Evolutionary conservation across 371 early-diverging fungal species (phyloP), one percentile per base, ranked within the genome.

Genomic region (Mucor indicus): DNA sequence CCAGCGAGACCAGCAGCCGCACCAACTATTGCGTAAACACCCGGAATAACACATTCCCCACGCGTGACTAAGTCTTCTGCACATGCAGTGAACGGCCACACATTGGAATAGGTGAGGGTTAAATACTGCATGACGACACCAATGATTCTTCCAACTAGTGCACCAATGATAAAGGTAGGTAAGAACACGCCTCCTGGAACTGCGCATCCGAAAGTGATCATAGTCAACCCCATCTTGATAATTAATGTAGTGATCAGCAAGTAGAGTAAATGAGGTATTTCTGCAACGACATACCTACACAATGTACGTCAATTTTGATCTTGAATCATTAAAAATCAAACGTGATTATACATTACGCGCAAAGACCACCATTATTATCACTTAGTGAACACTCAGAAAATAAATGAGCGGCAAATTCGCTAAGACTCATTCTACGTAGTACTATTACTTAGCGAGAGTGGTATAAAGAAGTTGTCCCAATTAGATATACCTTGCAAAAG

Each of bases 1-100:
- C 98, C 96, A 2, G 90, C 88, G 50, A 98, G 67, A 23, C 87
- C 79, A 4, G 96, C 95, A 3, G 94, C 95, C 1, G 96, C 96
- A 7, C 97, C 98, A 3, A 97, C 90, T 69, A 96, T 80, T 0
- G 98, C 95, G 64, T 98, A 98, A 10, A 92, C 85, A 21, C 96
- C 98, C 0, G 95, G 93, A 12, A 87, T 91, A 9, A 98, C 80
- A 62, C 97, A 96, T 38, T 67, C 64, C 31, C 69, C 69, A 49
- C 64, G 60, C n/a, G 63, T 56, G 3, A 49, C 69, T 20, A 75
- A 32, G 44, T 75, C 75, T 10, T 61, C 45, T 13, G 64, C 67
- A 51, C 92, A 90, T 11, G 79, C 71, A 1, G 80, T 67, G 50
- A 90, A 90, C 0, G 89, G 53, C 62, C 74, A 74, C n/a, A 66